A percentile compares a stretch with the other conserved stretches of the same genome.
Evolutionary conservation across 192 early-diverging fungal genomes (phyloP).

Genomic region (Neocallimastix lanati): DNA sequence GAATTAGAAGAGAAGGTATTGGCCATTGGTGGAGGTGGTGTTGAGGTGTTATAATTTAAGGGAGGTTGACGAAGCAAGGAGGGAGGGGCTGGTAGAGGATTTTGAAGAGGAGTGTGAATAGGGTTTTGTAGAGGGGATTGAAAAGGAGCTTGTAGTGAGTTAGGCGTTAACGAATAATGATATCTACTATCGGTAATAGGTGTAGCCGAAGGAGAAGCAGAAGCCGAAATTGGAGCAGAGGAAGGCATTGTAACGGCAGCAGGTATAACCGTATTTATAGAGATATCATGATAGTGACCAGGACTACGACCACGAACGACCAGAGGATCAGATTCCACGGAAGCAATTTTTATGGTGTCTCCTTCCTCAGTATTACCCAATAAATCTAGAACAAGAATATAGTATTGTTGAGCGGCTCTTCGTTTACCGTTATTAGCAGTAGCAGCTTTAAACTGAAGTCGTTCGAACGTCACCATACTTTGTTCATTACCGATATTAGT

Average conservation of each 20-base stretch:
- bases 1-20: no score
- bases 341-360: constrained; percentile 37
- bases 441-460: constrained; percentile 91
- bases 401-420: constrained; percentile 86
- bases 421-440: constrained; percentile 91
- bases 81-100: neutral
- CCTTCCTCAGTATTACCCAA: constrained; percentile 50
- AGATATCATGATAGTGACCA: constrained; percentile 72
- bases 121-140: no score
- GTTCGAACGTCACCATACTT: constrained; percentile 56
- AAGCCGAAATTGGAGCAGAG: no score
- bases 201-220: no score
- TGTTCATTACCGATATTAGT: neutral
- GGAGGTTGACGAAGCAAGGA: neutral
- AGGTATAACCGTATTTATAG: neutral
- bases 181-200: neutral
- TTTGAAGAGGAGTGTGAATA: neutral
- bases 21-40: neutral
- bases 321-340: constrained; percentile 54
- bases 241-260: neutral
- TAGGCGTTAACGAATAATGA: neutral
- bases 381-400: constrained; percentile 62
- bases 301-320: constrained; percentile 87
- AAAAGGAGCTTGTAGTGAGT: no score
- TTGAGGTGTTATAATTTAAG: neutral